A percentile compares a stretch with the other conserved stretches of the same genome.
These are phyloP conservation scores for Falciphora oryzae DNA, from an alignment of 2,329 filamentous ascomycete genomes.

Conservation along the genomic window DNA sequence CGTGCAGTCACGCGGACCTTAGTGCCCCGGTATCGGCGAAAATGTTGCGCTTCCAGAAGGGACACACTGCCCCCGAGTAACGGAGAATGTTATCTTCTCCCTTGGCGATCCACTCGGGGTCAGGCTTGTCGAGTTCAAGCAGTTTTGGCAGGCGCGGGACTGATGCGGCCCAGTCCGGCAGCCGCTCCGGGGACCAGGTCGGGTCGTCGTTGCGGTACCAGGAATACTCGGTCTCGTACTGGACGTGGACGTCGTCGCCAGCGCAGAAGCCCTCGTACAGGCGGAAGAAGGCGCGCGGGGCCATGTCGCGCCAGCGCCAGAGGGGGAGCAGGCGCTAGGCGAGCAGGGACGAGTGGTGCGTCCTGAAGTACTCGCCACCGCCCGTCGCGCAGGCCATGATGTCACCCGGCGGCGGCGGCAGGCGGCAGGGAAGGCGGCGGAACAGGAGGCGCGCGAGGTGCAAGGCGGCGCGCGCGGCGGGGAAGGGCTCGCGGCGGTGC, in stretches of 20 bases:
- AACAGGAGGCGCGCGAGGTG: background rate
- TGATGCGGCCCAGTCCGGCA: slow-evolving; percentile 14
- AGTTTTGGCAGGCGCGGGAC: background rate
- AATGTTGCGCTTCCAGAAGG: slow-evolving; percentile 6
- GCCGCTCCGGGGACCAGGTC: slow-evolving; percentile 15
- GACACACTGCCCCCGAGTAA: background rate
- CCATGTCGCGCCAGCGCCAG: slow-evolving; percentile 19
- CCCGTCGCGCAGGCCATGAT: background rate
- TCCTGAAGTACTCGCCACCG: background rate
- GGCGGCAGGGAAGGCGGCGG: background rate
- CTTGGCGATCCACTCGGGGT: background rate
- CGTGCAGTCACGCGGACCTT: background rate
- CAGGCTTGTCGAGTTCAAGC: background rate
- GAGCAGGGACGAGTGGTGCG: background rate
- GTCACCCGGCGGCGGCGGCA: background rate
- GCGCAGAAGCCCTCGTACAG: slow-evolving; percentile 24
- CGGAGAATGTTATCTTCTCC: background rate
- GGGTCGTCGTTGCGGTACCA: slow-evolving; percentile 18
- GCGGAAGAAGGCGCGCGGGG: slow-evolving; percentile 22
- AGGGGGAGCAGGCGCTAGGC: slow-evolving; percentile 1
- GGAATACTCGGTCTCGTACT: slow-evolving; percentile 24
- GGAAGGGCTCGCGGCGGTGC: background rate
- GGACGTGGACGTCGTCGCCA: slow-evolving; percentile 19
- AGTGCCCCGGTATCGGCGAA: background rate
- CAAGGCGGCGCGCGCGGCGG: background rate